phyloP scores from a whole-genome alignment of 208 protist species.

The Herpetomonas samuelpessoai region DNA sequence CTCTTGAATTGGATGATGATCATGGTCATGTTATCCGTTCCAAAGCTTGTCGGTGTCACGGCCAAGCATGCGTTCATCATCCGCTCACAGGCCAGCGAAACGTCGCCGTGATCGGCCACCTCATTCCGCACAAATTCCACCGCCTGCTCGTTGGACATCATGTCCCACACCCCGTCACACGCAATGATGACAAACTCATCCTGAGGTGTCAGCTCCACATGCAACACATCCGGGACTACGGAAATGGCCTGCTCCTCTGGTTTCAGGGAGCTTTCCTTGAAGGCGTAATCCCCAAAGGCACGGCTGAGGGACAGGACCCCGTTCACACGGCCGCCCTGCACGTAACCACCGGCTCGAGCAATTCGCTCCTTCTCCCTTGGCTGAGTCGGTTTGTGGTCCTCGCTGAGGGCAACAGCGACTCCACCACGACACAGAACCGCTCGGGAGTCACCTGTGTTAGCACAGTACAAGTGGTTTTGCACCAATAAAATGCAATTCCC shows the following conservation, averaged over 20 bases:
- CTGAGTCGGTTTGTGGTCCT: conserved; percentile 95
- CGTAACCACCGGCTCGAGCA: conserved; percentile 82
- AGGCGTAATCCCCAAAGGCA: conserved; percentile 94
- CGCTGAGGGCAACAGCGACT: conserved; percentile 86
- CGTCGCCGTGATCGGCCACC: conserved; percentile 76
- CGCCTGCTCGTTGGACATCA: conserved; percentile 87
- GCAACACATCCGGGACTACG: conserved; percentile 63
- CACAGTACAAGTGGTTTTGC: conserved; percentile 90
- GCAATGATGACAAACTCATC: conserved; percentile 93
- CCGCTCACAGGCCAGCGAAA: conserved; percentile 83
- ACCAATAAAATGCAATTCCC: conserved; percentile 82
- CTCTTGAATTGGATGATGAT: conserved; percentile 91
- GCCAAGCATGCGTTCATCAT: conserved; percentile 83
- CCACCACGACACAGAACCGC: conserved; percentile 86
- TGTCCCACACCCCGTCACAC: conserved; percentile 94
- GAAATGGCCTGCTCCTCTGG: conserved; percentile 80
- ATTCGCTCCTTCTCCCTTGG: conserved; percentile 84
- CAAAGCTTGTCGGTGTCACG: conserved; percentile 54
- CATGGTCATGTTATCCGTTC: conserved; percentile 92
- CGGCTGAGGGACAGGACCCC: conserved; percentile 94
- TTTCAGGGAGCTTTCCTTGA: conserved; percentile 75
- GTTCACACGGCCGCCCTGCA: conserved; percentile 92
- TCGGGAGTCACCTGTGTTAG: conserved; percentile 93
- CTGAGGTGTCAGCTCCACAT: conserved; percentile 70
- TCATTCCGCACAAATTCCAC: conserved; percentile 88